phyloP scores from a whole-genome alignment of 2,329 filamentous ascomycete species.

The Coniochaeta pulveracea region DNA sequence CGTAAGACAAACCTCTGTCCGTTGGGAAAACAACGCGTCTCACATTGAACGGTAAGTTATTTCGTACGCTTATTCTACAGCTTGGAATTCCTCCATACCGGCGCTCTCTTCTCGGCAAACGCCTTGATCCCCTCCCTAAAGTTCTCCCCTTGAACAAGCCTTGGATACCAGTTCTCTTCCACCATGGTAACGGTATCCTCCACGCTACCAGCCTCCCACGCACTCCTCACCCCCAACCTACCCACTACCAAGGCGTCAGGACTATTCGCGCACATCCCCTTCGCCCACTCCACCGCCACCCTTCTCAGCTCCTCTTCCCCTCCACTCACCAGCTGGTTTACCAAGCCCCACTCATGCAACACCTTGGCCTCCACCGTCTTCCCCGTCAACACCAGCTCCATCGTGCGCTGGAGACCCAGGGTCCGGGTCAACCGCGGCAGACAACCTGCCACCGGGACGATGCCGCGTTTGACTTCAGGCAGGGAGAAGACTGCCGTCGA shows the following conservation, averaged over 20 bases:
- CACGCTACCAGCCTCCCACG: conserved; percentile 46
- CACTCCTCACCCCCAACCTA: conserved; percentile 57
- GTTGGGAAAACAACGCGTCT: too few relatives aligned
- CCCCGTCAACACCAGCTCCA: conserved; percentile 62
- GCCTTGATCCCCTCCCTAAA: conserved; percentile 17
- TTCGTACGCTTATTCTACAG: conserved; percentile 10
- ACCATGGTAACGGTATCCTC: conserved; percentile 13
- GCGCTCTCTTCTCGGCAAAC: conserved; percentile 15
- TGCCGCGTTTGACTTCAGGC: conserved; percentile 60
- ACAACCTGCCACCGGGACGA: conserved; percentile 59
- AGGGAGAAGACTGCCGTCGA: conserved; percentile 49
- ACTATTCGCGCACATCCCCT: conserved; percentile 51
- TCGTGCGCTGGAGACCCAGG: conserved; percentile 57
- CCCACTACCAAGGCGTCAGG: conserved; percentile 67
- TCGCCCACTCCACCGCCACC: conserved; percentile 50
- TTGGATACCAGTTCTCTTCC: conserved; percentile 13
- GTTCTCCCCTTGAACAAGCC: conserved; percentile 14
- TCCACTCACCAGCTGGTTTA: conserved; percentile 47
- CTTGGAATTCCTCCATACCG: conserved; percentile 14
- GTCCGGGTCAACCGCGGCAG: conserved; percentile 55
- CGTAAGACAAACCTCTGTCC: too few relatives aligned
- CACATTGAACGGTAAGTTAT: neutral
- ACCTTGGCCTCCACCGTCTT: conserved; percentile 45
- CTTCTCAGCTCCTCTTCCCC: conserved; percentile 33
- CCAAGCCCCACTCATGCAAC: conserved; percentile 53